These are phyloP conservation scores for Talaromyces wortmannii DNA, from an alignment of 495 filamentous ascomycete species.

Conservation along the genomic window DNA sequence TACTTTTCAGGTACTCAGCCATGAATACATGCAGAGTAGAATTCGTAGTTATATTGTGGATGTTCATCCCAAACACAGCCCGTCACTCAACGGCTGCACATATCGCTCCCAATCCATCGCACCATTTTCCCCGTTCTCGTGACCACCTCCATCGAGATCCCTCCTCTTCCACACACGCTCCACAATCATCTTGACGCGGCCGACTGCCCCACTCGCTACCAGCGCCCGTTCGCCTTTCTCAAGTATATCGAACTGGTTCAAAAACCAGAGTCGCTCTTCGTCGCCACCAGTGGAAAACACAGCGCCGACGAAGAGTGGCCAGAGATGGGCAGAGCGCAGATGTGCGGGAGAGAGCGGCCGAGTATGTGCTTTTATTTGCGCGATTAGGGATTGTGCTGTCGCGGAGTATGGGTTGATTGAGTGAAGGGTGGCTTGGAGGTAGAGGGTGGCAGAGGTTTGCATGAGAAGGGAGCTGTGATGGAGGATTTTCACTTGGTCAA, in stretches of 20 bases:
- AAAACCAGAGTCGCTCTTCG: conserved; percentile 3
- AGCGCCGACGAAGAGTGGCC: conserved; percentile 3
- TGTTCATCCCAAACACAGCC: conserved; percentile 1
- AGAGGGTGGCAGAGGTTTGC: conserved; percentile 1
- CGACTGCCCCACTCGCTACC: not conserved
- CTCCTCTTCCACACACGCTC: conserved; percentile 3
- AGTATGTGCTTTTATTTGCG: not conserved
- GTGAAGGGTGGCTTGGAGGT: conserved; percentile 4
- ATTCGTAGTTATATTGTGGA: too few relatives aligned
- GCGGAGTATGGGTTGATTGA: not conserved
- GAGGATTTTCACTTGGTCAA: not conserved
- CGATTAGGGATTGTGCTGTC: not conserved
- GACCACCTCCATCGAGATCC: not conserved
- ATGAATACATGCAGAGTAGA: too few relatives aligned
- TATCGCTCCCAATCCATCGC: conserved; percentile 4
- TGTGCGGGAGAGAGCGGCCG: conserved; percentile 1
- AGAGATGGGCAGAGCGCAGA: conserved; percentile 1
- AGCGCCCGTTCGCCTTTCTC: not conserved
- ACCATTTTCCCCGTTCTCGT: not conserved
- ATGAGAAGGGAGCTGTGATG: conserved; percentile 1
- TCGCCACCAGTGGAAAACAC: conserved; percentile 3
- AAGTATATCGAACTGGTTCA: conserved; percentile 3
- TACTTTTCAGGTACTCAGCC: too few relatives aligned
- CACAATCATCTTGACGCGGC: conserved; percentile 1
- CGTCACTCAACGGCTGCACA: conserved; percentile 6